Base-by-base conservation (phyloP, 2,329 filamentous ascomycete genomes). In the Venturiaceae sp. region DNA sequence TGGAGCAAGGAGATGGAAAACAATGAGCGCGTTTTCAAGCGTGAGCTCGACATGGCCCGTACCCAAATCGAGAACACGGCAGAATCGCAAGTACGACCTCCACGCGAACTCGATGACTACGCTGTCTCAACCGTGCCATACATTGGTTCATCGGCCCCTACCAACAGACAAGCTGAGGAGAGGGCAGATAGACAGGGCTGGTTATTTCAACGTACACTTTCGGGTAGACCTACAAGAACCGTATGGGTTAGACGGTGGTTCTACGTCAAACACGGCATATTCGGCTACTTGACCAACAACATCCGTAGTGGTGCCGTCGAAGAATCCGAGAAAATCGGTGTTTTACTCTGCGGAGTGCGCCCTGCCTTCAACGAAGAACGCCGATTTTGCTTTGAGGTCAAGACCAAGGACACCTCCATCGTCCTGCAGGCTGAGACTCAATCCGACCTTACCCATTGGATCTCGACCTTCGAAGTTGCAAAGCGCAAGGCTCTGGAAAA, bases 301-400 rank as follows among this genome's bases (percentile, higher is more conserved):
- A 77, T 84, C 0, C 84, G 92, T 60, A 85, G 84, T 47, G 85
- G 85, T 47, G 92, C 91, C 34, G 94, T 99, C 23, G 84, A 97
- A 64, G 92, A 97, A 70, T 95, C 91, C 52, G 94, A 99, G 66
- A 91, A 95, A 74, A 95, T 96, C 61, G 94, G 94, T 41, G 92
- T 99, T 3, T 75, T 99, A 56, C 83, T 99, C 39, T 99, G 94
- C 75, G 95, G 90, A 66, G 88, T 94, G 53, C 90, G 92, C 66
- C 91, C 92, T 19, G 91, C 92, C 0, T 87, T 95, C 55, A 86
- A 90, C 64, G 94, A 99, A 72, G 94, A 99, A 67, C 84, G 94
- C 39, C 83, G 94, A 16, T 99, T 97, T 72, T 97, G 94, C 70
- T 96, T 99, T 66, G 94, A 99, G 72, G 88, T 99, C 67, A 99